Percentiles rank a stretch among this genome's conserved stretches.
Conservation (phyloP, 192 early-diverging fungal species). For the Phycomyces nitens region DNA sequence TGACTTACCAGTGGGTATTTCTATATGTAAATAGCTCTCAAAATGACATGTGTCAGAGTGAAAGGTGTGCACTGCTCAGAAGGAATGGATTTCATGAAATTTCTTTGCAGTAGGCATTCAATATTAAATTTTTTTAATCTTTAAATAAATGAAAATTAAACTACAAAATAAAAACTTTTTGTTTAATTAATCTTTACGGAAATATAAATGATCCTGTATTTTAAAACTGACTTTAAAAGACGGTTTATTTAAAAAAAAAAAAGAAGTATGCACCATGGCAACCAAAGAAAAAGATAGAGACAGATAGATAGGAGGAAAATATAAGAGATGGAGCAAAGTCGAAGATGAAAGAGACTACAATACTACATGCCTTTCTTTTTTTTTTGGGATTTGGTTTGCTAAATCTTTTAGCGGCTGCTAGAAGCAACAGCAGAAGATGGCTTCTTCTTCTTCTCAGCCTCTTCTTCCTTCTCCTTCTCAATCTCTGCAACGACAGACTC, state of each 20-base stretch:
- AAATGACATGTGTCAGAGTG: conserved; percentile 15
- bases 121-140: conserved; percentile 12
- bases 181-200: neutral
- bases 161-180: neutral
- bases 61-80: conserved; percentile 8
- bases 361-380: neutral
- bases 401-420: conserved; percentile 17
- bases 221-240: neutral
- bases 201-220: neutral
- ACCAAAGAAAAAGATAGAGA: neutral
- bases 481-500: conserved; percentile 71
- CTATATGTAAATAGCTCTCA: conserved; percentile 13
- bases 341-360: neutral
- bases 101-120: conserved; percentile 10
- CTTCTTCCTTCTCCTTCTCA: conserved; percentile 88
- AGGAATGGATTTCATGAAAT: conserved; percentile 6
- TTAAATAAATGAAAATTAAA: conserved; percentile 2
- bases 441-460: conserved; percentile 80
- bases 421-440: conserved; percentile 23
- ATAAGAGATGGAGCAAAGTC: neutral
- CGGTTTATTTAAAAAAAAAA: neutral
- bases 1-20: conserved; percentile 26
- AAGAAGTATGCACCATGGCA: neutral
- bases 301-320: no score
- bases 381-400: neutral